Evolutionary conservation across 2,329 filamentous ascomycete species (phyloP).

Genomic region (Colletotrichum aenigma): DNA sequence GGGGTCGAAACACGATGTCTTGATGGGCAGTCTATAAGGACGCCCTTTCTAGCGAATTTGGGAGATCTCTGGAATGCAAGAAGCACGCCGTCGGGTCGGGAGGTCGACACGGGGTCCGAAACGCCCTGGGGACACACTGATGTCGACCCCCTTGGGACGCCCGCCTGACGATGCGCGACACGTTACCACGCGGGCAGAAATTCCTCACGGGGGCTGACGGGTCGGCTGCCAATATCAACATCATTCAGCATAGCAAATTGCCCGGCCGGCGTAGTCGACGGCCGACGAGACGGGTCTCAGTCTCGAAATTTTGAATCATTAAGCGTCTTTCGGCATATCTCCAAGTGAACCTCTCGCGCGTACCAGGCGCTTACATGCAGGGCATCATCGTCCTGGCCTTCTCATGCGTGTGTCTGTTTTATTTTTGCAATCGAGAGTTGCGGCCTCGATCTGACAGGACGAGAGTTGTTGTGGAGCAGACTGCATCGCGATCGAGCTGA

Average conservation of each 20-base stretch:
- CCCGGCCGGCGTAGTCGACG: background rate
- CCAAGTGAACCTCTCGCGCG: background rate
- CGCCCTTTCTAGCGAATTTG: background rate
- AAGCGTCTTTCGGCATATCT: slow-evolving; percentile 4
- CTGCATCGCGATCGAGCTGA: background rate
- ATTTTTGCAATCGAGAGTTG: background rate
- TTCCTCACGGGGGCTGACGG: slow-evolving; percentile 9
- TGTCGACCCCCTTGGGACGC: background rate
- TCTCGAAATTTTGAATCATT: background rate
- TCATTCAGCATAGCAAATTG: background rate
- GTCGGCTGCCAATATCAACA: background rate
- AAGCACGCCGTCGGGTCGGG: background rate
- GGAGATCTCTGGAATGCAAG: background rate
- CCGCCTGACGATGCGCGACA: background rate
- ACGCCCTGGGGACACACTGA: background rate
- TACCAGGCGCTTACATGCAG: background rate
- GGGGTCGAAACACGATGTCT: background rate
- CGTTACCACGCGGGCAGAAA: background rate
- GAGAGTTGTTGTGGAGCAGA: background rate
- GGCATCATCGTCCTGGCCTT: background rate
- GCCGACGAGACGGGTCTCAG: background rate
- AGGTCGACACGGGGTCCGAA: background rate
- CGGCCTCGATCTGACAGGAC: background rate
- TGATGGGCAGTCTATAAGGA: background rate
- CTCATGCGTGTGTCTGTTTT: background rate